A percentile compares a stretch with the other conserved stretches of the same genome.
phyloP scores from a whole-genome alignment of 139 green algal genomes.

The Chlamydomonas applanata region DNA sequence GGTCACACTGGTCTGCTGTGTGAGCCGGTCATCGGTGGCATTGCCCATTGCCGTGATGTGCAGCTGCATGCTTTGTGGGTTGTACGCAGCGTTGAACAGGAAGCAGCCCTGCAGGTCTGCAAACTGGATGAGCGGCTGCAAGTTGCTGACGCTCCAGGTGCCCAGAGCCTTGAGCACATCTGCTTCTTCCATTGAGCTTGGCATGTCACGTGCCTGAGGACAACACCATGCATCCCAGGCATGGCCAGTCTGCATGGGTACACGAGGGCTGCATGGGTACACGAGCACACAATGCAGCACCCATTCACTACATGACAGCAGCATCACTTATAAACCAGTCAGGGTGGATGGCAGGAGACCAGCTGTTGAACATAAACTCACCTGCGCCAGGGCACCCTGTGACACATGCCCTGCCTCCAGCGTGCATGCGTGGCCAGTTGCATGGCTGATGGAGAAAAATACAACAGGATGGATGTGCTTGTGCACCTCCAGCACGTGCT shows the following conservation, averaged over 20 bases:
- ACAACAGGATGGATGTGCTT: too few relatives aligned
- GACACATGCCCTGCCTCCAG: too few relatives aligned
- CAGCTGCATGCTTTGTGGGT: not conserved
- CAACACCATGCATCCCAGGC: not conserved
- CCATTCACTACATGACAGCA: too few relatives aligned
- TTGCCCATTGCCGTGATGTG: not conserved
- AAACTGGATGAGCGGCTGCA: constrained; percentile 16
- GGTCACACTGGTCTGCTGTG: not conserved
- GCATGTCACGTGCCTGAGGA: not conserved
- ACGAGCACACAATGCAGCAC: not conserved
- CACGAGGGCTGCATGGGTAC: too few relatives aligned
- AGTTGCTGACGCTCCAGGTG: not conserved
- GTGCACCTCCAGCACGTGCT: too few relatives aligned
- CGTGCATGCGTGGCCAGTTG: too few relatives aligned
- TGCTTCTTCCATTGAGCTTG: not conserved
- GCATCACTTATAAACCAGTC: too few relatives aligned
- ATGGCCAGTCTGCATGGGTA: not conserved
- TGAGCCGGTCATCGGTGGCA: not conserved
- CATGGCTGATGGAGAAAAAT: too few relatives aligned
- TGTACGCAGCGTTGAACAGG: constrained; percentile 1
- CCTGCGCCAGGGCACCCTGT: too few relatives aligned
- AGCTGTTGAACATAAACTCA: too few relatives aligned
- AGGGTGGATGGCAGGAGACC: too few relatives aligned
- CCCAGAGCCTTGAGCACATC: not conserved
- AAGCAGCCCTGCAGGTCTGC: constrained; percentile 5